Conservation (phyloP, 140 eudicot genomes). For the Stevia rebaudiana region DNA sequence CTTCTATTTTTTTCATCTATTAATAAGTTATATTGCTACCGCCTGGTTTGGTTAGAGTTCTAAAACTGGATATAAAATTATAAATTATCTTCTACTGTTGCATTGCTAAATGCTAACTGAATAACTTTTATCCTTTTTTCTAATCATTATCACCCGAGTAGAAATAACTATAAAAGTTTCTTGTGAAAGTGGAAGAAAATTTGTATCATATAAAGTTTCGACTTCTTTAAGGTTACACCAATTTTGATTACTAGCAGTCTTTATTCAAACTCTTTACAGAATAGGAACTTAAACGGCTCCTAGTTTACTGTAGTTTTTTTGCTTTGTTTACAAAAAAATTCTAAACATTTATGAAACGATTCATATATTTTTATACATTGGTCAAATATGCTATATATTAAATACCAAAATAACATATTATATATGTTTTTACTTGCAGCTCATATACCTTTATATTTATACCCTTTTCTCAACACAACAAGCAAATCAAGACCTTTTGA, state of each 20-base stretch:
- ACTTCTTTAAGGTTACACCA: not conserved
- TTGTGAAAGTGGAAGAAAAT: not conserved
- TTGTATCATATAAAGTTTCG: not conserved
- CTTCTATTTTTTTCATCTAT: not conserved
- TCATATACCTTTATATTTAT: conserved; percentile 79
- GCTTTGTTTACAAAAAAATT: no score
- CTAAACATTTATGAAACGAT: no score
- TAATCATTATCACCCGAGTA: not conserved
- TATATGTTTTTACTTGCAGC: conserved; percentile 49
- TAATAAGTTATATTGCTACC: not conserved
- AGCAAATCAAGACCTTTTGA: conserved; percentile 91
- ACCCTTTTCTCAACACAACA: conserved; percentile 91
- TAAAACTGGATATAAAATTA: not conserved
- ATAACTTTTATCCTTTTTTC: not conserved
- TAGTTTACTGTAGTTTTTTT: not conserved
- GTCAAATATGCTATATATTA: not conserved
- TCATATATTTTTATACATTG: not conserved
- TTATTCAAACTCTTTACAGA: not conserved
- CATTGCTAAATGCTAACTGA: not conserved
- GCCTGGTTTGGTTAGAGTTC: not conserved
- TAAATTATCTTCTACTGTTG: conserved; percentile 3
- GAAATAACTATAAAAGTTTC: not conserved
- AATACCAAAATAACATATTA: not conserved
- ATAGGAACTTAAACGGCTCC: not conserved
- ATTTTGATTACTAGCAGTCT: not conserved